phyloP scores from a whole-genome alignment of 495 filamentous ascomycete genomes.

The Penicillium bovifimosum region DNA sequence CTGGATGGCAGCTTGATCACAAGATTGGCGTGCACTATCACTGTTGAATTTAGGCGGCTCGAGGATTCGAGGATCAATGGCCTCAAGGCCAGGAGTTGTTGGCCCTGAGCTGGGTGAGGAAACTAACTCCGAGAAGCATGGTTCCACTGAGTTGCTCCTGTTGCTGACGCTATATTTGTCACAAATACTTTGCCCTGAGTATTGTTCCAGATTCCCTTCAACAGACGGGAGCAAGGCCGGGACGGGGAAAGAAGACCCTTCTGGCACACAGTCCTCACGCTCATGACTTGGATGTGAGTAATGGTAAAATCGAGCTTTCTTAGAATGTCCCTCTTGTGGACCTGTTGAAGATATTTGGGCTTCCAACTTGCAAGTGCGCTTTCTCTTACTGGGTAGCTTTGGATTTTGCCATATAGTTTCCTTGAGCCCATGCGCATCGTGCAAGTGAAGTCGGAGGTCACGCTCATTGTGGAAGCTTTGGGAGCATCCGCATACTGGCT shows the following conservation, averaged over 20 bases:
- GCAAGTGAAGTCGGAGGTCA: neutral
- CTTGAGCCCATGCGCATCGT: neutral
- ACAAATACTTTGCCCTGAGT: neutral
- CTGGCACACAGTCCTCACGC: neutral
- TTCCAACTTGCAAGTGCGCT: neutral
- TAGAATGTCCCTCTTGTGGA: neutral
- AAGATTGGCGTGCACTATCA: neutral
- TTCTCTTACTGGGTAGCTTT: conserved; percentile 1
- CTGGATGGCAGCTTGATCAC: neutral
- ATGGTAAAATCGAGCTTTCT: neutral
- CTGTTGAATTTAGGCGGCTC: neutral
- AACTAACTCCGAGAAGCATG: neutral
- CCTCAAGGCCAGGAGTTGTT: neutral
- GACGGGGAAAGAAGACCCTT: neutral
- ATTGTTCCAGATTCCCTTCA: neutral
- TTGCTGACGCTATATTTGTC: neutral
- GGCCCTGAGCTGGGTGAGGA: neutral
- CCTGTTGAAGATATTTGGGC: neutral
- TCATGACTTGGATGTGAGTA: neutral
- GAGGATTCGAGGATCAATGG: neutral
- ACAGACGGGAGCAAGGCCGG: neutral
- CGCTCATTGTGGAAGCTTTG: neutral
- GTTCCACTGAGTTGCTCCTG: neutral
- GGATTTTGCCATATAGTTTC: conserved; percentile 1
- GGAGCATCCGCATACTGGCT: neutral